Evolutionary conservation across 2,329 filamentous ascomycete genomes (phyloP).

Genomic region (Hymenoscyphus albidus): DNA sequence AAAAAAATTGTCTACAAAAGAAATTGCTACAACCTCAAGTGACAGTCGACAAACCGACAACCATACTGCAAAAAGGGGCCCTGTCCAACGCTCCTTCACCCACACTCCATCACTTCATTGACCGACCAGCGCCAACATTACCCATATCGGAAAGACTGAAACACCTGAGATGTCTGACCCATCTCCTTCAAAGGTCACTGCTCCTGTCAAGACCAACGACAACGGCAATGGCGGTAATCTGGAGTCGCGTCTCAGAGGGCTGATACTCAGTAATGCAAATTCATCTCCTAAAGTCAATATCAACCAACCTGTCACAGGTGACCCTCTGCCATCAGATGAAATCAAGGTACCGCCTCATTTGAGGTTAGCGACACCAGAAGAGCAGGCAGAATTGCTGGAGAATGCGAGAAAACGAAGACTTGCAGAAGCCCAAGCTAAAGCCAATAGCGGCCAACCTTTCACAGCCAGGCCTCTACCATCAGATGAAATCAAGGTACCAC

Average conservation of each 20-base stretch:
- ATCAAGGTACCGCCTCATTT: constrained; percentile 25
- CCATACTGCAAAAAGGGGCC: no score
- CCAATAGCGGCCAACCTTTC: neutral
- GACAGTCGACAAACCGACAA: no score
- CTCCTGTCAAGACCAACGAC: neutral
- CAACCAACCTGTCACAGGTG: constrained; percentile 3
- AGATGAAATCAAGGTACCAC: constrained; percentile 16
- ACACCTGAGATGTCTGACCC: constrained; percentile 23
- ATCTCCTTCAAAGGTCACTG: constrained; percentile 12
- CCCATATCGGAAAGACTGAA: neutral
- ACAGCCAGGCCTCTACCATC: constrained; percentile 9
- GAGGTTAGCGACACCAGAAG: constrained; percentile 17
- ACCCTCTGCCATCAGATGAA: constrained; percentile 10
- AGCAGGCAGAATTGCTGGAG: constrained; percentile 25
- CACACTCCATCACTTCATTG: no score
- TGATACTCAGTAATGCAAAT: constrained; percentile 54
- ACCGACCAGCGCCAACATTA: no score
- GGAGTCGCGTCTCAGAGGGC: constrained; percentile 54
- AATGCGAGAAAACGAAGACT: constrained; percentile 3
- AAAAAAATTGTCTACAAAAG: no score
- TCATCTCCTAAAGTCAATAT: constrained; percentile 15
- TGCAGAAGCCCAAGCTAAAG: neutral
- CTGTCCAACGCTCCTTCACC: no score
- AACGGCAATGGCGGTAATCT: constrained; percentile 33
- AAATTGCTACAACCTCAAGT: no score